Evolutionary conservation across 2,329 filamentous ascomycete genomes (phyloP).

Genomic region (Malbranchea zuffiana): DNA sequence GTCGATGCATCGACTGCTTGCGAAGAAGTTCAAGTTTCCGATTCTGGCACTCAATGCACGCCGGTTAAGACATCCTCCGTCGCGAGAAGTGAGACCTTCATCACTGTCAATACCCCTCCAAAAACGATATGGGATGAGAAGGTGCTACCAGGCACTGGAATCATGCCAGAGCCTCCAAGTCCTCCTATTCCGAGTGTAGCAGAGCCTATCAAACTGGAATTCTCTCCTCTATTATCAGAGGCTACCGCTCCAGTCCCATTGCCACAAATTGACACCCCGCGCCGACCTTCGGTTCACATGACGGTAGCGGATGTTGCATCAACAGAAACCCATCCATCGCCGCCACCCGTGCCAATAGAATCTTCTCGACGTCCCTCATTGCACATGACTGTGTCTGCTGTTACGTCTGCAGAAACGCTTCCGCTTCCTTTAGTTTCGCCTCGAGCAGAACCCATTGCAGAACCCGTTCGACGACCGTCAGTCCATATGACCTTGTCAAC

Average conservation of each 20-base stretch:
- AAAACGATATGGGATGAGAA: constrained; percentile 35
- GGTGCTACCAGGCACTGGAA: too few species aligned
- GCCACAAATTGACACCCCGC: too few species aligned
- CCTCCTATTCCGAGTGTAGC: too few species aligned
- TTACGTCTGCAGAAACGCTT: constrained; percentile 23
- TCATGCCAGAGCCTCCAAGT: too few species aligned
- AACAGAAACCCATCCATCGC: too few species aligned
- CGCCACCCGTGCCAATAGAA: too few species aligned
- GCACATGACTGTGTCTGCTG: constrained; percentile 23
- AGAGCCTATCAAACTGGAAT: constrained; percentile 19
- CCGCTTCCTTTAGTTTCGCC: constrained; percentile 17
- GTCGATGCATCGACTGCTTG: constrained; percentile 8
- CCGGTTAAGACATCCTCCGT: constrained; percentile 24
- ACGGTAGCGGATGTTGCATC: too few species aligned
- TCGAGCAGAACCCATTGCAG: background rate
- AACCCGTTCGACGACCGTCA: constrained; percentile 16
- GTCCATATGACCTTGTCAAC: constrained; percentile 24
- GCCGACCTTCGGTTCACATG: constrained; percentile 40
- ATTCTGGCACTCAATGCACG: constrained; percentile 35
- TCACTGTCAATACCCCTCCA: constrained; percentile 27
- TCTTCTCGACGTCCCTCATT: constrained; percentile 21
- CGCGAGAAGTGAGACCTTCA: constrained; percentile 18
- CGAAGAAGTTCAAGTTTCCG: constrained; percentile 19
- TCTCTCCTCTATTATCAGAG: constrained; percentile 26
- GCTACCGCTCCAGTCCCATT: constrained; percentile 29